Conservation (phyloP, 139 green algal species). For the Ulvella scutata region DNA sequence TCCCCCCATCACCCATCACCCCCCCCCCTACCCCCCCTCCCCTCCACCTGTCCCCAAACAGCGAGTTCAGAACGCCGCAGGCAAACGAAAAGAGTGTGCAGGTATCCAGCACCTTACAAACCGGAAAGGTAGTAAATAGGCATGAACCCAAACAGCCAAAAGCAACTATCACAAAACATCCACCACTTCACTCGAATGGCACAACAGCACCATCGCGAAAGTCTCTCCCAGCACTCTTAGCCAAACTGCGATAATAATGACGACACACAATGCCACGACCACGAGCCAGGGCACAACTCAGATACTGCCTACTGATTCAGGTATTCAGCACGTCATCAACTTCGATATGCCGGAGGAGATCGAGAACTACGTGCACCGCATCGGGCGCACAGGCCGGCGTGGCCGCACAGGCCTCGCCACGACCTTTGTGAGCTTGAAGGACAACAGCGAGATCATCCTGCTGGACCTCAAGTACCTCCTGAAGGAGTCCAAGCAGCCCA, state of each 20-base stretch:
- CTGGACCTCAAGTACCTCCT: slow-evolving; percentile 98
- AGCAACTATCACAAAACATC: too few relatives aligned
- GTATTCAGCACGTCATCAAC: slow-evolving; percentile 98
- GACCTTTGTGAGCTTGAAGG: slow-evolving; percentile 94
- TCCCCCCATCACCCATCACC: neutral
- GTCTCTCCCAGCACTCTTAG: too few relatives aligned
- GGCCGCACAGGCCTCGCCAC: slow-evolving; percentile 96
- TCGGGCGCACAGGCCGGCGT: slow-evolving; percentile 66
- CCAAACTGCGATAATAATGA: too few relatives aligned
- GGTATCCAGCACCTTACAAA: too few relatives aligned
- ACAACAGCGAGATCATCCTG: slow-evolving; percentile 77
- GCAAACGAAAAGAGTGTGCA: slow-evolving; percentile 57
- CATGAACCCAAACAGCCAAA: too few relatives aligned
- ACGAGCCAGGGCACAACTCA: too few relatives aligned
- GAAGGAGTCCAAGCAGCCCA: slow-evolving; percentile 85
- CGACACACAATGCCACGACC: too few relatives aligned
- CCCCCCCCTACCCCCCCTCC: neutral
- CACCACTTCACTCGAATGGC: too few relatives aligned
- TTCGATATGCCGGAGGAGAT: slow-evolving; percentile 99
- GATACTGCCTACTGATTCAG: slow-evolving; percentile 22
- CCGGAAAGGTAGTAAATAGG: too few relatives aligned
- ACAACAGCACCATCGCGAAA: too few relatives aligned
- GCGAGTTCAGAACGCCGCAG: too few relatives aligned
- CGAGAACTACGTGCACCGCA: slow-evolving; percentile 96
- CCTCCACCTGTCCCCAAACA: slow-evolving; percentile 4